Evolutionary conservation across 2,329 filamentous ascomycete genomes (phyloP).

Genomic region (Paracoccidioides lutzii): DNA sequence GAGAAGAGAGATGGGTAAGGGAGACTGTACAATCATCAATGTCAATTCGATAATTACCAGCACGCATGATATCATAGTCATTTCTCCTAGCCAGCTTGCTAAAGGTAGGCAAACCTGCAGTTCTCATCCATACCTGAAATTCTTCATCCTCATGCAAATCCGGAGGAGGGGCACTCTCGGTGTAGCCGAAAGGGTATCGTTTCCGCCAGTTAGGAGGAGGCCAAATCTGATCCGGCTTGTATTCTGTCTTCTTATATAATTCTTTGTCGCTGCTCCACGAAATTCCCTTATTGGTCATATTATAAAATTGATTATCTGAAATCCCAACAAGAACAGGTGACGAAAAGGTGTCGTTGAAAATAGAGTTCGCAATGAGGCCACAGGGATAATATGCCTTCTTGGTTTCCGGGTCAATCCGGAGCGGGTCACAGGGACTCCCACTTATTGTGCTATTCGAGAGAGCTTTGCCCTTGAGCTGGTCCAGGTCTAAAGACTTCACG

Average conservation of each 20-base stretch:
- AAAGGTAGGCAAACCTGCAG: constrained; percentile 83
- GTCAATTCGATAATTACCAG: constrained; percentile 62
- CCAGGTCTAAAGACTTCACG: constrained; percentile 72
- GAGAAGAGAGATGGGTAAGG: constrained; percentile 23
- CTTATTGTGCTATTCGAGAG: constrained; percentile 49
- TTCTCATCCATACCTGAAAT: constrained; percentile 98
- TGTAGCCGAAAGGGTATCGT: constrained; percentile 60
- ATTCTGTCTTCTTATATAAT: constrained; percentile 60
- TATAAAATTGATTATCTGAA: constrained; percentile 44
- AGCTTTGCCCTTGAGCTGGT: constrained; percentile 65
- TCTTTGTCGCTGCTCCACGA: constrained; percentile 76
- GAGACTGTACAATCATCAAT: constrained; percentile 61
- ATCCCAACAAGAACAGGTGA: constrained; percentile 50
- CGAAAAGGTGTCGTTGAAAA: constrained; percentile 87
- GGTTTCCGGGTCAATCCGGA: constrained; percentile 42
- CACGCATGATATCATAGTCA: constrained; percentile 52
- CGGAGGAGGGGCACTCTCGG: constrained; percentile 50
- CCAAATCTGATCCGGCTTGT: constrained; percentile 51
- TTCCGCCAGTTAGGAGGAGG: constrained; percentile 78
- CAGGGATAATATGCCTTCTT: constrained; percentile 79
- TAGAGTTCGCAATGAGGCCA: constrained; percentile 87
- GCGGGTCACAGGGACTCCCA: constrained; percentile 60
- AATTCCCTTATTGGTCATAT: constrained; percentile 66
- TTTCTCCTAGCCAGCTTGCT: constrained; percentile 87
- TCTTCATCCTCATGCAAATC: constrained; percentile 63